Conservation (phyloP, 192 early-diverging fungal genomes). For the Chytriomyces hyalinus region DNA sequence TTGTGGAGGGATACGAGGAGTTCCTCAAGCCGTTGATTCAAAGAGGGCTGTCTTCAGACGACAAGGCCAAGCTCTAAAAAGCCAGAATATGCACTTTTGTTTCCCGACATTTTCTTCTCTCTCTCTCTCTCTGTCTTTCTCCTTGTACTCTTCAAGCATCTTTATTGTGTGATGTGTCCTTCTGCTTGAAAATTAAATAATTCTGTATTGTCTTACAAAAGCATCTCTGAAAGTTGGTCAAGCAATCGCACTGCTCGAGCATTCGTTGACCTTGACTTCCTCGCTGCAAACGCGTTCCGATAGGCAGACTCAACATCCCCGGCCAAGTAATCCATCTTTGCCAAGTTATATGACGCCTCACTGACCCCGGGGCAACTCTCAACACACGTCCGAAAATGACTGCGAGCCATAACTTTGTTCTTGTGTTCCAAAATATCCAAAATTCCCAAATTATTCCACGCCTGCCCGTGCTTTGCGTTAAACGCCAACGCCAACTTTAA, state of each 20-base stretch:
- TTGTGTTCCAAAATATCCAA: neutral
- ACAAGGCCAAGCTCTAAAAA: slow-evolving; percentile 4
- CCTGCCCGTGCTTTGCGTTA: slow-evolving; percentile 35
- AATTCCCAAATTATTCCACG: slow-evolving; percentile 47
- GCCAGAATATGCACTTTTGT: neutral
- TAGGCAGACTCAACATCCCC: neutral
- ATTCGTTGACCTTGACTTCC: neutral
- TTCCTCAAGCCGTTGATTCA: slow-evolving; percentile 37
- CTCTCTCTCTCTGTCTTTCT: neutral
- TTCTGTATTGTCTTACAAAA: neutral
- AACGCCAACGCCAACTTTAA: slow-evolving; percentile 26
- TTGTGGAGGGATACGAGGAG: slow-evolving; percentile 63
- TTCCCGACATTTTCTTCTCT: neutral
- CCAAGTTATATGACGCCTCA: neutral
- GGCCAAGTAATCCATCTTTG: neutral
- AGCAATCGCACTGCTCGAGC: neutral
- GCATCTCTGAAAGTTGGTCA: neutral
- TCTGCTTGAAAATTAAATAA: neutral
- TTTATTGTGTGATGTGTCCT: no score
- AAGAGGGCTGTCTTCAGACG: slow-evolving; percentile 4
- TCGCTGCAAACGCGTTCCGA: neutral
- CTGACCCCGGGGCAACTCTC: neutral
- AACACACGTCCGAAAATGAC: neutral
- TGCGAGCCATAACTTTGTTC: neutral
- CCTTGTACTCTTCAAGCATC: neutral